Percentiles rank a stretch among this genome's conserved stretches.
These are phyloP conservation scores for Danielia reshetovae DNA, from an alignment of 805 yeast species.

Conservation along the genomic window DNA sequence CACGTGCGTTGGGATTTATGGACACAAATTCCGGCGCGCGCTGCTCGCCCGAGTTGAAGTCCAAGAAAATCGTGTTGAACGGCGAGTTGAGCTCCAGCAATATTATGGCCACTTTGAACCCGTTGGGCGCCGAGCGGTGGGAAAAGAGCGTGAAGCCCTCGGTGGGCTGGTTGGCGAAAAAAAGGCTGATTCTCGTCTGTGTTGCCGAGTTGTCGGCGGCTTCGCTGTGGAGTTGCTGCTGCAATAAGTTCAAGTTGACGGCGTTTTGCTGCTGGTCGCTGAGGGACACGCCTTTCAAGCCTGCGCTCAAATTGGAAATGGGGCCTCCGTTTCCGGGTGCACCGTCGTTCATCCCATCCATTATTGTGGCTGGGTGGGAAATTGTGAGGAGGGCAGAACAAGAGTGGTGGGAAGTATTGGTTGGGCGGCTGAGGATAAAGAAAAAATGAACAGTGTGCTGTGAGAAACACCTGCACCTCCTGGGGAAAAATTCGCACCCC, in stretches of 20 bases:
- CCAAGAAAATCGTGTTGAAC: constrained; percentile 79
- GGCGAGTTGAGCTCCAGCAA: constrained; percentile 76
- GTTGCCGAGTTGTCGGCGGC: constrained; percentile 33
- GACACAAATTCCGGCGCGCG: constrained; percentile 89
- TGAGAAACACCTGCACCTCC: no score
- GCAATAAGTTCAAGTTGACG: constrained; percentile 38
- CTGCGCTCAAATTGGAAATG: constrained; percentile 44
- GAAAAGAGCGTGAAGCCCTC: constrained; percentile 84
- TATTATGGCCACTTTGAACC: constrained; percentile 91
- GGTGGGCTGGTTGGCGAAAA: constrained; percentile 70
- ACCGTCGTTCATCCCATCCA: constrained; percentile 5
- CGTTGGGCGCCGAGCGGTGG: constrained; percentile 88
- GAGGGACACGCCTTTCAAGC: constrained; percentile 40
- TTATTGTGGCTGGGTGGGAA: no score
- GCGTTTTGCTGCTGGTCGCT: constrained; percentile 42
- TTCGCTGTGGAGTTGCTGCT: constrained; percentile 43
- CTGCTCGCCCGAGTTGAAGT: constrained; percentile 86
- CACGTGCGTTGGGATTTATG: constrained; percentile 94
- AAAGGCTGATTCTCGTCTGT: constrained; percentile 60
- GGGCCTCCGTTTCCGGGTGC: constrained; percentile 15
- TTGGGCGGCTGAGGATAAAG: no score
- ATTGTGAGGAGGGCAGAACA: no score
- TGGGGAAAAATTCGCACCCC: no score
- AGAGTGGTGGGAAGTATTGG: no score
- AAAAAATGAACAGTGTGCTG: no score